Percentiles rank a stretch among this genome's conserved stretches.
Conservation (phyloP, 345 rosid genomes). For the Eucalyptus virginea region DNA sequence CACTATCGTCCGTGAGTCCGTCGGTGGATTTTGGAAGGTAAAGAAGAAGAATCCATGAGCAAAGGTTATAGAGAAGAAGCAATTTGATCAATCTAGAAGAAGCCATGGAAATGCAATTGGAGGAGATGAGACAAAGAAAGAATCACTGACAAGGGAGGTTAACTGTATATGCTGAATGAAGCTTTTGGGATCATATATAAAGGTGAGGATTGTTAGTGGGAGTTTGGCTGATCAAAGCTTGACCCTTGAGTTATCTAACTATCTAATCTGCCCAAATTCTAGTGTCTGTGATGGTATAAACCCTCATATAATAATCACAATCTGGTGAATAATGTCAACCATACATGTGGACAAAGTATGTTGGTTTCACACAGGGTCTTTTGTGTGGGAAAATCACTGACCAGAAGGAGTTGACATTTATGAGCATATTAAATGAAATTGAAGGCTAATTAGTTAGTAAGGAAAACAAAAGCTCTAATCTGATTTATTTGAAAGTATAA, state of each 20-base stretch:
- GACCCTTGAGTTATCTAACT: neutral
- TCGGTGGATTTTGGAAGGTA: neutral
- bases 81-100: neutral
- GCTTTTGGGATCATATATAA: neutral
- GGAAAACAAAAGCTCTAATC: neutral
- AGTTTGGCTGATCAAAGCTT: neutral
- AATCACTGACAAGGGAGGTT: neutral
- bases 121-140: neutral
- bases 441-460: neutral
- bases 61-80: neutral
- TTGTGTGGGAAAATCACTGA: neutral
- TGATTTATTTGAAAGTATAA: neutral
- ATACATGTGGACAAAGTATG: neutral
- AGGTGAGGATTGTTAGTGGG: neutral
- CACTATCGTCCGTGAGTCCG: neutral
- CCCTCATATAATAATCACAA: neutral
- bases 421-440: neutral
- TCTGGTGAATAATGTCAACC: neutral
- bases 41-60: neutral
- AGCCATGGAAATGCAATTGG: neutral
- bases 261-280: neutral
- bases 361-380: neutral
- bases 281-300: neutral
- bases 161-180: neutral
- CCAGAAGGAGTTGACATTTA: neutral